Evolutionary conservation across 257 asterid species (phyloP).

Genomic region (Cruciata laevipes): DNA sequence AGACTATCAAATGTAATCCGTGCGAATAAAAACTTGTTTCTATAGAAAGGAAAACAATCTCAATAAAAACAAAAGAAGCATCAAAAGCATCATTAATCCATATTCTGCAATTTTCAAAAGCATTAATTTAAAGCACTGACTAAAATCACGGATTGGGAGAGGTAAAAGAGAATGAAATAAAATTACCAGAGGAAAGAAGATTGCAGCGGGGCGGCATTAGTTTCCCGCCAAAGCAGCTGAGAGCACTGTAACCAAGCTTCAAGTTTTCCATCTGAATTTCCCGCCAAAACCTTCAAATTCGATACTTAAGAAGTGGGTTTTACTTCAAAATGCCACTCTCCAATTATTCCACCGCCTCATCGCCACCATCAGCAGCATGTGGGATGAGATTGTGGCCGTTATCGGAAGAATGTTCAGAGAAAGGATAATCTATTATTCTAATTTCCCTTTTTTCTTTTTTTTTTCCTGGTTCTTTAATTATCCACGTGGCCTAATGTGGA

Average conservation of each 20-base stretch:
- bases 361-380: not conserved
- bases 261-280: not conserved
- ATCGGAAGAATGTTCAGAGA: not conserved
- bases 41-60: not conserved
- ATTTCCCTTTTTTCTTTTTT: not conserved
- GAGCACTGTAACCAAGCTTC: conserved; percentile 1
- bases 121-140: too few species aligned
- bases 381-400: not conserved
- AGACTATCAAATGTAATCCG: too few species aligned
- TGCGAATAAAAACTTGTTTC: too few species aligned
- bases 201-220: not conserved
- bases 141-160: too few species aligned
- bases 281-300: not conserved
- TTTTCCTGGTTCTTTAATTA: not conserved
- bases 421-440: not conserved
- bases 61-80: not conserved
- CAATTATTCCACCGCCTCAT: not conserved
- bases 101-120: too few species aligned
- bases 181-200: not conserved
- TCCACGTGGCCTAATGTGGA: not conserved
- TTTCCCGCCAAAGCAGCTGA: conserved; percentile 7
- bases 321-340: not conserved
- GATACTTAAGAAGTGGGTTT: not conserved
- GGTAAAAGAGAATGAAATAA: not conserved
- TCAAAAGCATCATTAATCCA: not conserved